phyloP scores from a whole-genome alignment of 75 land plant genomes.

The Picea sitchensis region DNA sequence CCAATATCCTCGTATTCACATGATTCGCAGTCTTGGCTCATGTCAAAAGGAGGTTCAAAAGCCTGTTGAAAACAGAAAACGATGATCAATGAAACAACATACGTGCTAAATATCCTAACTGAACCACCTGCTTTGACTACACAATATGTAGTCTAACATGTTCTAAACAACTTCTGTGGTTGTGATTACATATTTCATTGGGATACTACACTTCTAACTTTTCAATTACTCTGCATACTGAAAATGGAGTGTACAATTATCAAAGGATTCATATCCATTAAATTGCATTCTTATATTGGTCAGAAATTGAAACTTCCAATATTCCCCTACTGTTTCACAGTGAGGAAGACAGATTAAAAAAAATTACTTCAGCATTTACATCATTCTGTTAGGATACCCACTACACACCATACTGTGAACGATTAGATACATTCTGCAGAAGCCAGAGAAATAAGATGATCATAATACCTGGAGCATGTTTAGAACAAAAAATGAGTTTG shows the following conservation, averaged over 20 bases:
- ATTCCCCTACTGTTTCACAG: no score
- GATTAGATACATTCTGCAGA: background rate
- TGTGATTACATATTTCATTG: no score
- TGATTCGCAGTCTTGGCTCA: background rate
- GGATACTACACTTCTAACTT: no score
- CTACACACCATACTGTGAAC: background rate
- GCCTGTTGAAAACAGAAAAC: slow-evolving; percentile 2
- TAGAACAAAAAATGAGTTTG: slow-evolving; percentile 1
- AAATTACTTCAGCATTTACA: background rate
- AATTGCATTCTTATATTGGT: no score
- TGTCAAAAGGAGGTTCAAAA: slow-evolving; percentile 13
- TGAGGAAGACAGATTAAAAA: no score
- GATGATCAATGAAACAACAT: background rate
- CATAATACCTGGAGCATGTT: slow-evolving; percentile 7
- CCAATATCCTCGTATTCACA: background rate
- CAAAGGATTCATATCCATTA: no score
- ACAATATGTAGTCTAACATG: background rate
- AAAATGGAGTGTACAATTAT: no score
- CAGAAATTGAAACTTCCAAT: no score
- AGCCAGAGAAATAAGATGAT: background rate
- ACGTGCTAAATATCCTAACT: background rate
- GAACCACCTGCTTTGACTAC: background rate
- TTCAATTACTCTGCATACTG: no score
- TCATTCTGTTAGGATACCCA: background rate
- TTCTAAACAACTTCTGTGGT: background rate